A percentile compares a stretch with the other conserved stretches of the same genome.
Conservation (phyloP, 306 rosid genomes). For the Cucurbita pepo region DNA sequence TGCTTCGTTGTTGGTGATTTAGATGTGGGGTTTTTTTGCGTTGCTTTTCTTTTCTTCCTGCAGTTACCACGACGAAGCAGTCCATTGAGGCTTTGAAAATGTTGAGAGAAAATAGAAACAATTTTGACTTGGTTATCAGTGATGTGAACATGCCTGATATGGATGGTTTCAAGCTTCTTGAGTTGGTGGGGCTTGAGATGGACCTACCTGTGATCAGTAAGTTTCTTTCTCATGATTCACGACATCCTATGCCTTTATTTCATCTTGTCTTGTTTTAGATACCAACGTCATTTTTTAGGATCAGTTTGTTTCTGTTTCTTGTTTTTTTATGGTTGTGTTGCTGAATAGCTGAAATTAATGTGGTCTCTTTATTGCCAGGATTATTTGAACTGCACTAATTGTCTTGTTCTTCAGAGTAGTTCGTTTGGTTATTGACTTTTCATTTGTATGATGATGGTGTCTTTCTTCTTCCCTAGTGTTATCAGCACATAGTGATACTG, state of each 20-base stretch:
- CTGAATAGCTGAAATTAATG: neutral
- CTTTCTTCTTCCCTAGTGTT: conserved; percentile 37
- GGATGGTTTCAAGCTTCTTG: conserved; percentile 87
- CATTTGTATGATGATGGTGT: neutral
- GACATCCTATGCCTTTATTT: neutral
- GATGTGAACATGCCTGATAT: conserved; percentile 87
- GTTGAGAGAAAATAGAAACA: conserved; percentile 51
- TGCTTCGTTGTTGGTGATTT: neutral
- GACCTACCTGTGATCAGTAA: conserved; percentile 85
- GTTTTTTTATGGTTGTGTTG: neutral
- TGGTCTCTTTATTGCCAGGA: neutral
- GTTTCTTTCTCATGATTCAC: conserved; percentile 11
- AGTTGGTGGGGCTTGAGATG: conserved; percentile 70
- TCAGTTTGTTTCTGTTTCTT: neutral
- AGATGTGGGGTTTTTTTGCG: neutral
- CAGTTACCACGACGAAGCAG: conserved; percentile 61
- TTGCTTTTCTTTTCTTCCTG: conserved; percentile 1
- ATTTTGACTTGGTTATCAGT: conserved; percentile 64
- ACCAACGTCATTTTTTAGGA: neutral
- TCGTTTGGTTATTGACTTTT: neutral
- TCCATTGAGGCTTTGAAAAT: conserved; percentile 49
- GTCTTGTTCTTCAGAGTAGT: neutral
- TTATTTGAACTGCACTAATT: neutral
- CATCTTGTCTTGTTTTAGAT: conserved; percentile 2
- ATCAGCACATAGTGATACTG: conserved; percentile 50